A percentile compares a stretch with the other conserved stretches of the same genome.
phyloP scores from a whole-genome alignment of 1,284 basidiomycete species.

The Cystobasidiaceae sp. region DNA sequence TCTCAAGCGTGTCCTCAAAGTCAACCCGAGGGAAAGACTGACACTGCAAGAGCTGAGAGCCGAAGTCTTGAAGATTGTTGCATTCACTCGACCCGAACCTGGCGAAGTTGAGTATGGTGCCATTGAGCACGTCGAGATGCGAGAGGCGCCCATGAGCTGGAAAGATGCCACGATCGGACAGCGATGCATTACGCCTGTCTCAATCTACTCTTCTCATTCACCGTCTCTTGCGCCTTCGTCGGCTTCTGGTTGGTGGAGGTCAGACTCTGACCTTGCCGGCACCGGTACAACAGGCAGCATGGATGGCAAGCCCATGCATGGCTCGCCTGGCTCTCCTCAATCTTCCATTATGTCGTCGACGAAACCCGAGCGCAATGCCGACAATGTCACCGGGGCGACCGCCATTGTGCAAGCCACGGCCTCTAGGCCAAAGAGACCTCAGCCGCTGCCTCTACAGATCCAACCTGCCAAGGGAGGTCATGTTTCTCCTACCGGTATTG shows the following conservation, averaged over 20 bases:
- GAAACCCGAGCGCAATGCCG: too few relatives aligned
- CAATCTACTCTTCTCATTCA: neutral
- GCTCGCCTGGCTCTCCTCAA: too few relatives aligned
- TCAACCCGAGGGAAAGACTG: constrained; percentile 43
- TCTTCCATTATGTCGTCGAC: too few relatives aligned
- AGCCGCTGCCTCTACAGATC: too few relatives aligned
- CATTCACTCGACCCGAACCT: too few relatives aligned
- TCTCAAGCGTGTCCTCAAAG: constrained; percentile 44
- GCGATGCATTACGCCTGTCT: neutral
- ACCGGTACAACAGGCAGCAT: too few relatives aligned
- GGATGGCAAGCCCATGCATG: too few relatives aligned
- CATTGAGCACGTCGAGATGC: neutral
- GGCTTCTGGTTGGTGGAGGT: neutral
- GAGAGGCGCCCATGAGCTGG: neutral
- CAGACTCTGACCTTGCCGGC: neutral
- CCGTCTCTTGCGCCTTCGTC: neutral
- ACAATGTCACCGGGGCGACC: too few relatives aligned
- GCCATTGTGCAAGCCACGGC: too few relatives aligned
- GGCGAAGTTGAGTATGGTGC: constrained; percentile 21
- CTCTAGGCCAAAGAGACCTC: too few relatives aligned
- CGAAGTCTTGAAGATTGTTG: constrained; percentile 40
- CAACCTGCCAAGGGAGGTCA: too few relatives aligned
- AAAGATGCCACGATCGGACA: neutral
- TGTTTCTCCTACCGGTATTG: neutral
- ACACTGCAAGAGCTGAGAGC: constrained; percentile 40